Percentiles rank a stretch among this genome's conserved stretches.
Conservation (phyloP, 2,329 filamentous ascomycete species). For the Fusarium buharicum region DNA sequence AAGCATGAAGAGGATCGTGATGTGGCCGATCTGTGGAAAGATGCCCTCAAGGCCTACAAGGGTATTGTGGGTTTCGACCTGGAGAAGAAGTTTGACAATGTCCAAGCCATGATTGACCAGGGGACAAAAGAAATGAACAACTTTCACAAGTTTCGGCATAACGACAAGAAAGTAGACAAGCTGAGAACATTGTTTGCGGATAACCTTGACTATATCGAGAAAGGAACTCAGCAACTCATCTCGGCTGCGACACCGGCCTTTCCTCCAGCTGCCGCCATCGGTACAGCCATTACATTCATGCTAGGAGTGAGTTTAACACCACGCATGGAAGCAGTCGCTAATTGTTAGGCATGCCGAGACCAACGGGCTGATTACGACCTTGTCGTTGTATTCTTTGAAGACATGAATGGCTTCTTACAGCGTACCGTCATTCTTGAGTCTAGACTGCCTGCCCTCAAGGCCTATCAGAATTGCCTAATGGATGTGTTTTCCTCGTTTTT, state of each 20-base stretch:
- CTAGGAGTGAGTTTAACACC: constrained; percentile 34
- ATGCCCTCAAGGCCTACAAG: constrained; percentile 47
- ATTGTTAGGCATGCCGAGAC: constrained; percentile 40
- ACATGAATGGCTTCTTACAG: constrained; percentile 51
- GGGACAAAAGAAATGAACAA: constrained; percentile 45
- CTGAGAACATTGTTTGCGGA: constrained; percentile 44
- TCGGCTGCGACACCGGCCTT: constrained; percentile 47
- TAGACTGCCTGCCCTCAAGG: constrained; percentile 43
- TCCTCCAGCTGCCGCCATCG: constrained; percentile 49
- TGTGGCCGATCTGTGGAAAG: constrained; percentile 48
- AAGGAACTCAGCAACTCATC: constrained; percentile 46
- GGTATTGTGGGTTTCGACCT: constrained; percentile 49
- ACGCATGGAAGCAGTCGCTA: not conserved
- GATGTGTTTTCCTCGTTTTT: constrained; percentile 51
- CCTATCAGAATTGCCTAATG: constrained; percentile 49
- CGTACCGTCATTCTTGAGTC: constrained; percentile 50
- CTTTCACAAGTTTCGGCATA: constrained; percentile 49
- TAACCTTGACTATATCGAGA: constrained; percentile 47
- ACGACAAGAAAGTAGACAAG: constrained; percentile 49
- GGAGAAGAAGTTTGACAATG: constrained; percentile 44
- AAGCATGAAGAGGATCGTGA: constrained; percentile 43
- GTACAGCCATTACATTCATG: constrained; percentile 49
- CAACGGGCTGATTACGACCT: constrained; percentile 53
- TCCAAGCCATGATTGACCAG: constrained; percentile 42
- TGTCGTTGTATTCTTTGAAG: constrained; percentile 52